These are phyloP conservation scores for Testicularia cyperi DNA, from an alignment of 1,284 basidiomycete genomes.

Conservation along the genomic window DNA sequence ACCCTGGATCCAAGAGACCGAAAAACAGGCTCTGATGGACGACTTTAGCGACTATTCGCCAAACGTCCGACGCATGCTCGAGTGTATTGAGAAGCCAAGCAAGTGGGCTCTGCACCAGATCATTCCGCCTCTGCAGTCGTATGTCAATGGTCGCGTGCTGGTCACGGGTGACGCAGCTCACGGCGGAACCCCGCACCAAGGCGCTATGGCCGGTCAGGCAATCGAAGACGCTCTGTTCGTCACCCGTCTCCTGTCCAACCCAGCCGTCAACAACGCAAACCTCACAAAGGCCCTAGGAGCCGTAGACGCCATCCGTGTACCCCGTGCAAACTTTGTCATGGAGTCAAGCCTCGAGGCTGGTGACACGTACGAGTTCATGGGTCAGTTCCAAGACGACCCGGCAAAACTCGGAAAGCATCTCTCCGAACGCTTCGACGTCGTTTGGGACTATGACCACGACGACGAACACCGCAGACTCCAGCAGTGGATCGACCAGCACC, in stretches of 20 bases:
- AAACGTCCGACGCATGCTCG: constrained; percentile 63
- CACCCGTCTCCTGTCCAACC: constrained; percentile 64
- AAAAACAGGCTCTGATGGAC: constrained; percentile 63
- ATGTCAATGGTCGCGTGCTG: constrained; percentile 64
- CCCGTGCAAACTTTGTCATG: constrained; percentile 46
- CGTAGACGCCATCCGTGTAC: constrained; percentile 44
- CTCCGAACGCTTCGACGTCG: constrained; percentile 15
- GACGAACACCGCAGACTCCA: constrained; percentile 12
- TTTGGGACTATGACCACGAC: constrained; percentile 36
- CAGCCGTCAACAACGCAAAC: constrained; percentile 63
- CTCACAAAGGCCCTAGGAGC: constrained; percentile 63
- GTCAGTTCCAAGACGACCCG: constrained; percentile 12
- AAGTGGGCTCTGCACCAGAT: constrained; percentile 69
- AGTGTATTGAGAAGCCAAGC: constrained; percentile 64
- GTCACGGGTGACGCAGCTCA: constrained; percentile 70
- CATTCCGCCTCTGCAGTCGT: constrained; percentile 64
- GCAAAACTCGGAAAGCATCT: constrained; percentile 15
- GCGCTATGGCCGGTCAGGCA: constrained; percentile 69
- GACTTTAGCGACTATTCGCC: constrained; percentile 65
- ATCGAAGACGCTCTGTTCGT: constrained; percentile 68
- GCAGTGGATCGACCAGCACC: constrained; percentile 10
- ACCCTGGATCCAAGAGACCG: constrained; percentile 65
- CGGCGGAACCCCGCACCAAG: constrained; percentile 68
- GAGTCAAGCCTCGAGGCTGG: constrained; percentile 42
- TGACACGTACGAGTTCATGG: constrained; percentile 38